Base-by-base conservation (phyloP, 441 rosid species). In the Aleurites moluccanus region DNA sequence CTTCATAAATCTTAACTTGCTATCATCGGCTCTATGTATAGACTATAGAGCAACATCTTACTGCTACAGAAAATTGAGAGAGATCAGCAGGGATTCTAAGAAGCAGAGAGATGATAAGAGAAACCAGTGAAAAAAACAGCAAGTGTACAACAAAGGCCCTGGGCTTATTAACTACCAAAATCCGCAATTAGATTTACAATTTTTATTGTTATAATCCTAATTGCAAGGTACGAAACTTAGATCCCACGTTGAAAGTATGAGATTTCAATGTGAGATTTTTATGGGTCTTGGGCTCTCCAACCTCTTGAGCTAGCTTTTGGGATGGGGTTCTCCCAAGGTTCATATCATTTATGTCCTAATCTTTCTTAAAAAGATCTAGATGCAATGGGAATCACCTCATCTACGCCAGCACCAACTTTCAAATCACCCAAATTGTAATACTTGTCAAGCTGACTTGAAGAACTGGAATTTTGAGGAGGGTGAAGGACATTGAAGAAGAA, bases 401-500 rank as follows among this genome's bases (percentile, higher is more conserved):
- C 92, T 85, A 87, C 78, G 78, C 82, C 88, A 79, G 86, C 75
- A 68, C 85, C 75, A 57, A 79, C 78, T 74, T 88, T 85, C 86
- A 91, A 72, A 82, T 90, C 87, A 66, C 88, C 91, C 74, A 91
- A 77, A 78, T 89, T 87, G 81, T 86, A 92, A 80, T 92, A 92
- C 75, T 89, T 92, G 83, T 91, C 98, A 78, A 85, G 86, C 83
- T 89, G 90, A 77, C 85, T 86, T 72, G 93, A 78, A 81, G 76
- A 76, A 65, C 83, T 62, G 73, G 89, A 81, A 68, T 77, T 78
- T 75, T 75, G 92, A 81, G 99, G 98, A 66, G 98, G 99, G 75
- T 80, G 96, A 73, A 95, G 92, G 72, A 93, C 88, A 77, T 89
- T 93, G 86, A 82, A 86, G 87, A 95, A 93, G 92, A 95, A 95